Evolutionary conservation across 1,284 basidiomycete species (phyloP), one percentile per base, ranked within the genome.

Genomic region (Apiotrichum porosum): DNA sequence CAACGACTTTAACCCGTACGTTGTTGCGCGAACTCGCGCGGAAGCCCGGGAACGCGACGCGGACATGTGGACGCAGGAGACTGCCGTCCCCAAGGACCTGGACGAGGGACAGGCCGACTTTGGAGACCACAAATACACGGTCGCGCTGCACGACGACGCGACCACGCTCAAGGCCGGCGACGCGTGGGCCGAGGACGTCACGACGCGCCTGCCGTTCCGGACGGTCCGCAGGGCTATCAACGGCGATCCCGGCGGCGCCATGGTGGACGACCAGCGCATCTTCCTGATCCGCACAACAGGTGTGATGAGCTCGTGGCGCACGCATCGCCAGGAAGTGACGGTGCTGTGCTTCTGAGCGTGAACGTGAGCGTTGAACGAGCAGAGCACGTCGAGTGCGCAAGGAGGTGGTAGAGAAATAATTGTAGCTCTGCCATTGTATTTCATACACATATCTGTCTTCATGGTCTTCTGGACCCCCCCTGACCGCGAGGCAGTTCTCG

Each of bases 251-350:
- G 64, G 65, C 51, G 69, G 69, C 10, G 57, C 70, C 17, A 69
- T 71, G 68, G 67, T 69, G 14, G 69, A 71, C 56, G 69, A 66
- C 55, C 63, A 71, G 56, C 53, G 68, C 44, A 47, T 70, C 18
- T 62, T 68, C 18, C 40, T 63, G 2, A 51, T 68, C 13, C 17
- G 12, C 14, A 32, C 45, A 5, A 24, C 23, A 12, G 21, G n/a
- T 30, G 9, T 12, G 32, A 26, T 17, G 17, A 17, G 15, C 13
- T 8, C 14, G 3, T 39, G 34, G 39, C 39, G 14, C 4, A 26
- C 22, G 13, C 39, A 41, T 14, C 23, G 22, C 15, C 66, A 69
- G 45, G 62, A 66, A 35, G 54, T 69, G 51, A 64, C 62, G 21
- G 60, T 65, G 12, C 49, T 62, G 30, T 69, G 65, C 38, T 61